Evolutionary conservation across 345 rosid genomes (phyloP), one percentile per base, ranked within the genome.

Genomic region (Hibiscus trionum): DNA sequence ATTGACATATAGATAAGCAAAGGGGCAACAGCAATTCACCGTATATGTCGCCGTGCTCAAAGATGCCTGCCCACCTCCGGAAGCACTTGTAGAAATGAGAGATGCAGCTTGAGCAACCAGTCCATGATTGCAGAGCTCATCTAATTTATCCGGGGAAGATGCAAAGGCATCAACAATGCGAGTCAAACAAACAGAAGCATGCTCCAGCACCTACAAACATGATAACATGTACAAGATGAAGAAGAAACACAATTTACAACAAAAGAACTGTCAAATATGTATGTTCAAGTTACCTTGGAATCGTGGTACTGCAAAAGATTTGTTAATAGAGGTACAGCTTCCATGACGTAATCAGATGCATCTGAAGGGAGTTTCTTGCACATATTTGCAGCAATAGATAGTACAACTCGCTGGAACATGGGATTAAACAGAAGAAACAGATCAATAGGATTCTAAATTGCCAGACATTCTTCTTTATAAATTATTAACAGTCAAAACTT

Each of bases 271-370:
- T 61, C 74, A 74, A 55, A 26, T 29, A 56, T 33, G 29, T 39
- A 4, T n/a, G 11, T n/a, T 26, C 19, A 17, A 7, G 29, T 68
- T 80, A 90, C 99, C 91, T 96, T 96, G 2, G 93, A 71, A 87
- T 96, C 99, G 76, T 91, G 97, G 73, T 93, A 93, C 75, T 93
- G 97, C 77, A 96, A 96, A 77, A 96, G 93, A 76, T 96, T 96
- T 66, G 99, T 96, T 83, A 96, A 82, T 79, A 93, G 78, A 1
- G 98, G 99, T 73, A 96, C 98, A 73, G 98, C 98, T 84, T 93
- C 99, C 99, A 93, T 96, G 80, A 93, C 99, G 82, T 88, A 96
- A 79, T 93, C 99, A 81, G 98, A 88, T 26, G 98, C 99, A 85
- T 96, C 98, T 70, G 99, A 87, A 76, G 99, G 99, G 72, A 96